A percentile compares a stretch with the other conserved stretches of the same genome.
phyloP scores from a whole-genome alignment of 2,329 filamentous ascomycete genomes.

The Ophiostoma himal-ulmi region DNA sequence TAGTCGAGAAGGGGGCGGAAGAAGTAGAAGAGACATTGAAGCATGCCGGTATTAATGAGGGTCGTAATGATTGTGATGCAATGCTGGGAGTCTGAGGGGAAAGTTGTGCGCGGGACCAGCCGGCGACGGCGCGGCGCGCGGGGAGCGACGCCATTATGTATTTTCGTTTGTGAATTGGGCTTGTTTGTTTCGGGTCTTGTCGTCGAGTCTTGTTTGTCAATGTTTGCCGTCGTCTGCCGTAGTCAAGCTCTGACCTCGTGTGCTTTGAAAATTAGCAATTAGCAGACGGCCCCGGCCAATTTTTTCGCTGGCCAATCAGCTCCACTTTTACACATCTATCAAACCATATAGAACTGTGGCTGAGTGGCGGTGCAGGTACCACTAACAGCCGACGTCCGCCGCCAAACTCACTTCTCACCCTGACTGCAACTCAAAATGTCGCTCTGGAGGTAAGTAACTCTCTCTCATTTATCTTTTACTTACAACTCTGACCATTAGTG shows the following conservation, averaged over 20 bases:
- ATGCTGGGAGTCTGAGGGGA: background rate
- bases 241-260: background rate
- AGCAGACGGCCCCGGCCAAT: constrained; percentile 13
- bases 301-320: constrained; percentile 16
- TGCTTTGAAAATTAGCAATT: constrained; percentile 7
- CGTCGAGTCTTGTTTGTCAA: background rate
- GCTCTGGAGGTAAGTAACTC: constrained; percentile 28
- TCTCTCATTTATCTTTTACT: background rate
- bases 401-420: background rate
- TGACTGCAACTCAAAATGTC: constrained; percentile 28
- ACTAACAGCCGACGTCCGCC: constrained; percentile 1
- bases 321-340: background rate
- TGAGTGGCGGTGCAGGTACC: constrained; percentile 20
- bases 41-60: constrained; percentile 1
- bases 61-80: constrained; percentile 11
- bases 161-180: background rate
- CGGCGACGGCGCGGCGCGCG: constrained; percentile 9
- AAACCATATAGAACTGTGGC: background rate
- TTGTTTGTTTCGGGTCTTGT: background rate
- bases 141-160: constrained; percentile 13
- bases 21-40: constrained; percentile 2
- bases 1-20: constrained; percentile 48
- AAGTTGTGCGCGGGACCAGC: constrained; percentile 4
- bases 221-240: background rate
- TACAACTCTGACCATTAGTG: constrained; percentile 37